A percentile compares a stretch with the other conserved stretches of the same genome.
These are phyloP conservation scores for Maudiozyma pseudohumilis DNA, from an alignment of 805 yeast species.

Conservation along the genomic window DNA sequence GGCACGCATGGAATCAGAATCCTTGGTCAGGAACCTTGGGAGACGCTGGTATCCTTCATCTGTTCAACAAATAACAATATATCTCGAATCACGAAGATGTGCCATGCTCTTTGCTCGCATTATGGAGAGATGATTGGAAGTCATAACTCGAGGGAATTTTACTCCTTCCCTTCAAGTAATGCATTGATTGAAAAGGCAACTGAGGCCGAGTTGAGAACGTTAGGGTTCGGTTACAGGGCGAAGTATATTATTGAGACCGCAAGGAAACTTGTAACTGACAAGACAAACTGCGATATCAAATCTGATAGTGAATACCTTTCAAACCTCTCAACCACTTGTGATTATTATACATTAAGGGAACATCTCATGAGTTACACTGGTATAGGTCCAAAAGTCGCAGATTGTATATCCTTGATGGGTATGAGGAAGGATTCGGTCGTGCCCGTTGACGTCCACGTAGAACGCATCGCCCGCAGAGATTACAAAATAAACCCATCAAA, in stretches of 20 bases:
- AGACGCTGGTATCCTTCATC: conserved; percentile 77
- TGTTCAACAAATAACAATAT: conserved; percentile 96
- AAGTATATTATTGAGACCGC: conserved; percentile 79
- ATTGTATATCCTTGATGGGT: conserved; percentile 84
- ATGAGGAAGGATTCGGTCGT: conserved; percentile 60
- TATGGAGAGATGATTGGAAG: conserved; percentile 56
- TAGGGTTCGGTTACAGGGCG: conserved; percentile 86
- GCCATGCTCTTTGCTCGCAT: conserved; percentile 60
- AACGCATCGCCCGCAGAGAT: conserved; percentile 77
- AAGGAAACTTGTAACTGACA: conserved; percentile 34
- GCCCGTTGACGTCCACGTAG: conserved; percentile 93
- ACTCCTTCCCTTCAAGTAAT: conserved; percentile 65
- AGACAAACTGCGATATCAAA: conserved; percentile 8
- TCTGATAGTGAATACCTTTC: conserved; percentile 30
- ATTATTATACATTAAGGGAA: conserved; percentile 30
- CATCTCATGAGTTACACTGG: conserved; percentile 59
- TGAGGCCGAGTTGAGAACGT: conserved; percentile 35
- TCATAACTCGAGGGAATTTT: conserved; percentile 46
- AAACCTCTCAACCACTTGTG: conserved; percentile 32
- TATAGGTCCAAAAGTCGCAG: conserved; percentile 97
- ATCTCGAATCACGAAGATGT: conserved; percentile 87
- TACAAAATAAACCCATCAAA: conserved; percentile 42
- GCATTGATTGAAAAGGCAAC: conserved; percentile 35
- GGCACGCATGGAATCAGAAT: conserved; percentile 62
- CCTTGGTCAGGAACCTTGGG: conserved; percentile 95